phyloP scores from a whole-genome alignment of 371 early-diverging fungal genomes.

The Apophysomyces trapeziformis region DNA sequence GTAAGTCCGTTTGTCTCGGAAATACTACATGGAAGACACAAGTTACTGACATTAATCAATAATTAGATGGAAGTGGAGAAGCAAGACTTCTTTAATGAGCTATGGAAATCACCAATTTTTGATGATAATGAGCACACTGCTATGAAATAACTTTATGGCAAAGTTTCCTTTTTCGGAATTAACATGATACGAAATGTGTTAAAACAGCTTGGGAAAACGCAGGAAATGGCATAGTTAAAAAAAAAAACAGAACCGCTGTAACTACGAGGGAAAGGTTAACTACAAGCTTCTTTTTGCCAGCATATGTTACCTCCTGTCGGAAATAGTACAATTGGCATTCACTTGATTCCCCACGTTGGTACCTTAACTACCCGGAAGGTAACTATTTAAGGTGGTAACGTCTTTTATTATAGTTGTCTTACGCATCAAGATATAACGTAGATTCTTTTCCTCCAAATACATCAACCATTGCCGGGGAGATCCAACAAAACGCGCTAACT shows the following conservation, averaged over 20 bases:
- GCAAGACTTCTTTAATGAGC: neutral
- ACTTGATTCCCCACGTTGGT: too few relatives aligned
- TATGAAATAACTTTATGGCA: neutral
- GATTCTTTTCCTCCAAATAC: neutral
- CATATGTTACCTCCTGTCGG: neutral
- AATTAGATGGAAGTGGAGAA: slow-evolving; percentile 2
- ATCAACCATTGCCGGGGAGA: too few relatives aligned
- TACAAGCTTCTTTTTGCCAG: neutral
- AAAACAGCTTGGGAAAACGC: neutral
- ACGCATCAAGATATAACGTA: neutral
- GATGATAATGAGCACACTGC: neutral
- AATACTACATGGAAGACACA: neutral
- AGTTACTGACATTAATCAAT: too few relatives aligned
- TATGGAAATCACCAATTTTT: too few relatives aligned
- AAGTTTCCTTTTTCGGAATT: neutral
- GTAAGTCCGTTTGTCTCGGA: neutral
- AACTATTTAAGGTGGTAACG: neutral
- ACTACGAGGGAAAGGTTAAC: neutral
- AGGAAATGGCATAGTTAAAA: neutral
- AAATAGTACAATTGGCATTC: too few relatives aligned
- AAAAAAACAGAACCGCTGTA: neutral
- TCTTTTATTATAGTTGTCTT: neutral
- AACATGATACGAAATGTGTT: neutral
- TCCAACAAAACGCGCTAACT: neutral
- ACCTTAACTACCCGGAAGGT: too few relatives aligned